Evolutionary conservation across 139 green algal genomes (phyloP), one percentile per base, ranked within the genome.

Genomic region (Volvox reticuliferus): DNA sequence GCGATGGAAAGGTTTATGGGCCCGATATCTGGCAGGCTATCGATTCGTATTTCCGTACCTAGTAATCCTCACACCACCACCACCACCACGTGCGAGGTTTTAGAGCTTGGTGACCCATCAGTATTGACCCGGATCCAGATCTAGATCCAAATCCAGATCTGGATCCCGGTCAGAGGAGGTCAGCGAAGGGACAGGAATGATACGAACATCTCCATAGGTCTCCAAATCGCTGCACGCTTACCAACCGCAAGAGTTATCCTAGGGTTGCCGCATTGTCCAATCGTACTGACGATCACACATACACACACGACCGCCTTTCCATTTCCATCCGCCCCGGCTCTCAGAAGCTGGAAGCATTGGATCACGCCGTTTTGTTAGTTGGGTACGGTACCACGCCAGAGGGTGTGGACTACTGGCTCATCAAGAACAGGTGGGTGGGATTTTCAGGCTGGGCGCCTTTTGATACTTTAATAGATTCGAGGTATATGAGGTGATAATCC

Each of bases 331-430:
- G 17, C 62, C 17, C 17, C 62, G 17, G 17, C 19, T 69, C 32
- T 3, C 73, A 89, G 65, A 81, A 86, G 22, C 32, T 22, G 32
- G 92, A 93, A n/a, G 14, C 93, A 32, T 86, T 95, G 69, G 88
- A 96, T 88, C 94, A 96, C 62, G 92, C 93, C 6, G 91, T 96
- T 24, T 89, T 93, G 28, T 75, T 96, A 26, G 91, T 96, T 33
- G 94, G 94, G 67, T 96, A 96, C 63, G 94, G 94, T 69, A 94
- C 88, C n/a, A 94, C 89, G 16, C 21, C 76, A 1, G 61, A 82
- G 26, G 92, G 91, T 68, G 90, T 91, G 80, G 90, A 93, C 71
- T 95, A 95, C 86, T 95, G 92, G 94, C 79, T 95, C 5, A 86
- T 96, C 76, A 93, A 93, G 67, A 95, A 94, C 87, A 75, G 55